Base-by-base conservation (phyloP, 176 grass and related monocot genomes). In the Melocanna baccifera region DNA sequence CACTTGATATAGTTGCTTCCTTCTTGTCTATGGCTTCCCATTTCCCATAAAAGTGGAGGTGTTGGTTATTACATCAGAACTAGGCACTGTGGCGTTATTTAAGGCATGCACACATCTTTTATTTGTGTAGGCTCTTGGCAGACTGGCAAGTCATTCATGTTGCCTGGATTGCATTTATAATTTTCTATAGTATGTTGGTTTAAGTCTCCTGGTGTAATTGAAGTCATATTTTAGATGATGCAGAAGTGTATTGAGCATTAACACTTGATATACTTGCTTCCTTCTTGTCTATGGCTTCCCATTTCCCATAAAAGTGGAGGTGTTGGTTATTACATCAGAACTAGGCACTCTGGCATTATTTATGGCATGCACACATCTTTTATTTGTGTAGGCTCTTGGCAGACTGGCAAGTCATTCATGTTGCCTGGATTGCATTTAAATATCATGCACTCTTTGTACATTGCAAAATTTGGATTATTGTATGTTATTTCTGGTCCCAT, bases 61-160 rank as follows among this genome's bases (percentile, higher is more conserved):
- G 53, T 51, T 55, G 12, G 7, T 56, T 56, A 6, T 43, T 71
- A 52, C 58, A 66, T 46, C 12, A 46, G 73, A 74, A 72, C 25
- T 20, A 19, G 8, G 12, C 11, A n/a, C 28, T 7, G 45, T 52
- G 48, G 39, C 48, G 40, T 83, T 58, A 29, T 83, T 29, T 65
- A 67, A 67, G 43, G 34, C 69, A 48, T 73, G 47, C 25, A 56
- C 74, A 75, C 28, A 50, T 46, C 8, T 29, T 84, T 69, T 84
- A 26, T 63, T 16, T 37, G 34, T 84, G 14, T 56, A 67, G 29
- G 16, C 23, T 79, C 39, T 80, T n/a, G n/a, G n/a, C n/a, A n/a
- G n/a, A n/a, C n/a, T n/a, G n/a, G n/a, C n/a, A n/a, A n/a, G n/a
- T n/a, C n/a, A n/a, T n/a, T n/a, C n/a, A n/a, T n/a, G n/a, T n/a